Percentiles rank a stretch among this genome's conserved stretches.
phyloP scores from a whole-genome alignment of 2,329 filamentous ascomycete genomes.

The Calycina herbarum region DNA sequence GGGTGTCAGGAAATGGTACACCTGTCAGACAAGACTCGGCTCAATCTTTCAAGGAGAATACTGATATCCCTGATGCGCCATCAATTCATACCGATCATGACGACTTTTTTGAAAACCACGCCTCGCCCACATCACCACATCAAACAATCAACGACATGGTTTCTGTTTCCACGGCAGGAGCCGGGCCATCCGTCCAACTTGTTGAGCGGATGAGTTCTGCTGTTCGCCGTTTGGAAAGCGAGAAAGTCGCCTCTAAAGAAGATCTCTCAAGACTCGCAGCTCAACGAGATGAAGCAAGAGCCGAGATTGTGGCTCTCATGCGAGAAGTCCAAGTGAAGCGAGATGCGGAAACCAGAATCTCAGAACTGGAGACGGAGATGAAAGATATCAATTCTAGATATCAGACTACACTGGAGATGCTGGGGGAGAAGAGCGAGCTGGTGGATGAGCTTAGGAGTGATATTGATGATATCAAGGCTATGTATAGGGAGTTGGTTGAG shows the following conservation, averaged over 20 bases:
- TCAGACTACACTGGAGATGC: conserved; percentile 86
- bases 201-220: conserved; percentile 95
- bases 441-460: conserved; percentile 89
- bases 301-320: conserved; percentile 89
- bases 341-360: conserved; percentile 57
- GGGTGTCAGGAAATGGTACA: conserved; percentile 33
- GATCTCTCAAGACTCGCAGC: conserved; percentile 75
- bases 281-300: conserved; percentile 91
- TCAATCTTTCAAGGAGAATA: conserved; percentile 30
- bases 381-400: conserved; percentile 73
- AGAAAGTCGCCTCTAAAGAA: conserved; percentile 86
- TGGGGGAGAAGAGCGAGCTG: conserved; percentile 95
- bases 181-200: conserved; percentile 89
- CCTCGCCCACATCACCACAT: conserved; percentile 60
- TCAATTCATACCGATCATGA: conserved; percentile 42
- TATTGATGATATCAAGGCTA: conserved; percentile 89
- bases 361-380: conserved; percentile 67
- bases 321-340: conserved; percentile 76
- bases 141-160: conserved; percentile 80
- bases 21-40: conserved; percentile 36
- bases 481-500: conserved; percentile 92
- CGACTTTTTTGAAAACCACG: conserved; percentile 52
- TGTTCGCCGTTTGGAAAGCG: conserved; percentile 85
- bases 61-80: conserved; percentile 27
- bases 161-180: conserved; percentile 84